Evolutionary conservation across 2,329 filamentous ascomycete species (phyloP), one percentile per base, ranked within the genome.

Genomic region (Aureobasidium sp.): DNA sequence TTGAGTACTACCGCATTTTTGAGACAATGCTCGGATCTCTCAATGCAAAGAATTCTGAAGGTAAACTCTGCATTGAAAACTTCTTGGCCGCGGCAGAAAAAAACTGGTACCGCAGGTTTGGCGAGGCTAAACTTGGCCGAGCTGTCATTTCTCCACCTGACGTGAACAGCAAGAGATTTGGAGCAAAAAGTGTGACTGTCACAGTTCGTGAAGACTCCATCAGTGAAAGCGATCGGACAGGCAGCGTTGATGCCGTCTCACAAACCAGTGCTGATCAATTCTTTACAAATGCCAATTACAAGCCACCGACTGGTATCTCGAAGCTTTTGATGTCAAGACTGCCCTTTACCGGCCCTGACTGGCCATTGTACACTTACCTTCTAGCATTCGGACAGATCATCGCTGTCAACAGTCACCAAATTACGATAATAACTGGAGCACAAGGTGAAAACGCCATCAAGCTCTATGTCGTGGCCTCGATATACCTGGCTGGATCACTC

Each of bases 371-470:
- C 70, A 80, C 82, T 4, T 78, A 87, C 62, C 76, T 87, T 44
- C 78, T 87, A 12, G 83, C 83, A 6, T 76, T 86, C 36, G 82
- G 83, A 22, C 84, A 87, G 67, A 82, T 87, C 64, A 81, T 87
- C 52, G 83, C 85, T 1, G 82, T 84, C 63, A 87, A 86, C 71
- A 87, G 84, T 0, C 87, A 87, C 72, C 86, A 88, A 69, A 84
- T 88, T 68, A 86, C 84, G 0, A 77, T 88, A 20, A 77, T 88
- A 22, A 85, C 84, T 0, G 85, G 85, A 20, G 80, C 85, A 66
- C 77, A 84, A 20, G 84, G 83, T 58, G 79, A 87, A 69, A 80
- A 80, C 1, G 82, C 84, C 2, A 71, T 74, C 27, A 83, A 85
- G 68, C 76, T 87, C 0, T 87, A 87, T 71, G 77, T 79, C 56